Conservation (phyloP, 805 yeast genomes). For the Nakazawaea siamensis region DNA sequence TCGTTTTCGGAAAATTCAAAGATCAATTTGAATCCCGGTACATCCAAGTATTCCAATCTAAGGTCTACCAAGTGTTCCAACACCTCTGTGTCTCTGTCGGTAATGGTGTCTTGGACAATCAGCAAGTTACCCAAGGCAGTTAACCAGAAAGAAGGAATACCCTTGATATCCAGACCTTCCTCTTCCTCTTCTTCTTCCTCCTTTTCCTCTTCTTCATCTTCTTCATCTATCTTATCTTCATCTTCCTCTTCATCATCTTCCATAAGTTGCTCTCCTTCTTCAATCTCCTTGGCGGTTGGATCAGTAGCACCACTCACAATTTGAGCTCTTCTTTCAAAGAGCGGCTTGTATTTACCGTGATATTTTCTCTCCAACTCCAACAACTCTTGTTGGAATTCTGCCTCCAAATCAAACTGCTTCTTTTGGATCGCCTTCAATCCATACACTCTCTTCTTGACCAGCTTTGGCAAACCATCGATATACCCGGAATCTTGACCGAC, state of each 20-base stretch:
- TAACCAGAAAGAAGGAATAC: slow-evolving; percentile 94
- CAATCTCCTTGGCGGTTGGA: slow-evolving; percentile 74
- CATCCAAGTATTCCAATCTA: slow-evolving; percentile 67
- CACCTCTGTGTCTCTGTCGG: slow-evolving; percentile 86
- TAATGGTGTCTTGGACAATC: slow-evolving; percentile 73
- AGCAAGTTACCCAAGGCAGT: slow-evolving; percentile 87
- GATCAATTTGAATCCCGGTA: slow-evolving; percentile 83
- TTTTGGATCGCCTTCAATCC: slow-evolving; percentile 80
- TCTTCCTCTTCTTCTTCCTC: slow-evolving; percentile 27
- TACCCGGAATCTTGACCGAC: slow-evolving; percentile 88
- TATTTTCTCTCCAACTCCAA: slow-evolving; percentile 79
- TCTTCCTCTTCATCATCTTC: slow-evolving; percentile 41
- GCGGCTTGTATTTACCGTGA: slow-evolving; percentile 62
- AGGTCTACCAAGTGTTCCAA: slow-evolving; percentile 61
- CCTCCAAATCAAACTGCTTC: slow-evolving; percentile 75
- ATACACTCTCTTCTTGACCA: slow-evolving; percentile 66
- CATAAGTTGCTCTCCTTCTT: slow-evolving; percentile 66
- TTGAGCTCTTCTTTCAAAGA: slow-evolving; percentile 64
- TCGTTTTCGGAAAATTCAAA: slow-evolving; percentile 76
- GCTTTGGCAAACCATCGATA: slow-evolving; percentile 63
- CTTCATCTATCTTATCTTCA: slow-evolving; percentile 32
- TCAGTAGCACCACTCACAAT: slow-evolving; percentile 66
- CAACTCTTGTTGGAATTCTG: slow-evolving; percentile 84
- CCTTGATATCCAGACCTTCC: slow-evolving; percentile 36
- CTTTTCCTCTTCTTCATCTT: slow-evolving; percentile 34